Evolutionary conservation across 106 monocot species (phyloP).

Genomic region (Dendrobium nobile): DNA sequence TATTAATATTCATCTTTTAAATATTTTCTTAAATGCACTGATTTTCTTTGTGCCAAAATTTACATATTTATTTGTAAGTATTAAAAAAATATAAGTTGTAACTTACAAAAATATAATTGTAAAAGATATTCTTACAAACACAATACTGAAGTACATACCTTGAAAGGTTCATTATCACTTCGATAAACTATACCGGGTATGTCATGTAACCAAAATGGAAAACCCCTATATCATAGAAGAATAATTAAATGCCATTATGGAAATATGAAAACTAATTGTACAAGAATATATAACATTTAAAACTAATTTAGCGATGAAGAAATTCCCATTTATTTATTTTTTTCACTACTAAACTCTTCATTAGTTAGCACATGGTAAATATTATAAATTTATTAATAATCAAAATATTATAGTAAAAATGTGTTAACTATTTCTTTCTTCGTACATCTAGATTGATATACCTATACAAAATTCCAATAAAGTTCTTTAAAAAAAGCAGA

Average conservation of each 20-base stretch:
- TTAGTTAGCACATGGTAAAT: not conserved
- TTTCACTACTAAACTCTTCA: not conserved
- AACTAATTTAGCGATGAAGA: too few relatives aligned
- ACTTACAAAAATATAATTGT: not conserved
- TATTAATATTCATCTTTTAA: too few relatives aligned
- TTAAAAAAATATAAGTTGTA: too few relatives aligned
- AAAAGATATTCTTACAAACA: not conserved
- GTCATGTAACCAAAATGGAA: conserved; percentile 91
- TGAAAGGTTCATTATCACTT: conserved; percentile 88
- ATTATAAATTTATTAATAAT: not conserved
- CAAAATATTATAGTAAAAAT: not conserved
- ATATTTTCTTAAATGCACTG: too few relatives aligned
- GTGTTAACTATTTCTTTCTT: not conserved
- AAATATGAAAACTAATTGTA: not conserved
- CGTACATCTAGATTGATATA: too few relatives aligned
- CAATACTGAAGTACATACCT: conserved; percentile 38
- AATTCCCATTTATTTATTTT: not conserved
- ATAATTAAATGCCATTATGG: not conserved
- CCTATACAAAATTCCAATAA: too few relatives aligned
- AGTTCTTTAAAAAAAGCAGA: not conserved
- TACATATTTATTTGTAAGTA: too few relatives aligned
- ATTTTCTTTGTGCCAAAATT: too few relatives aligned
- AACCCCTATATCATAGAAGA: conserved; percentile 38
- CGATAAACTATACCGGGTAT: conserved; percentile 62
- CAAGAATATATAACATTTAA: too few relatives aligned